Conservation (phyloP, 495 filamentous ascomycete species). For the Daldinia decipiens region DNA sequence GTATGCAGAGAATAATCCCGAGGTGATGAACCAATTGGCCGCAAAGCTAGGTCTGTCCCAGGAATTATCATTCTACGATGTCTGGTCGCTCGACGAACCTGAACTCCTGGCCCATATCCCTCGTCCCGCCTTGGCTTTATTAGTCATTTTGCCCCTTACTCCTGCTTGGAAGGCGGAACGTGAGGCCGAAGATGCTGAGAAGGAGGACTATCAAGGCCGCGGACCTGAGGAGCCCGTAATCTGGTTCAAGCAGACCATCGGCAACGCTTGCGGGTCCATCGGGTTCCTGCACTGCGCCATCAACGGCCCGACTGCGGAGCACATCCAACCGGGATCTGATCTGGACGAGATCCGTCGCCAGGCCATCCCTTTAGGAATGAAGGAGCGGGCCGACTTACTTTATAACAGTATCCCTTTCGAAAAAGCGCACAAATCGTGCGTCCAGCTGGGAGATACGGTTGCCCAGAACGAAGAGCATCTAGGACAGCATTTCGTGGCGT, state of each 20-base stretch:
- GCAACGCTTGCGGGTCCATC: constrained; percentile 80
- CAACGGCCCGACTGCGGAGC: constrained; percentile 55
- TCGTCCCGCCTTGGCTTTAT: constrained; percentile 75
- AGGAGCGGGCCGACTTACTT: constrained; percentile 72
- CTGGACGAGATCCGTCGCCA: constrained; percentile 55
- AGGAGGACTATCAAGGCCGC: constrained; percentile 37
- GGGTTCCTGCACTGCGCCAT: constrained; percentile 71
- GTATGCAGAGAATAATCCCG: constrained; percentile 67
- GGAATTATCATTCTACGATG: constrained; percentile 78
- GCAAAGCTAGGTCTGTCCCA: constrained; percentile 74
- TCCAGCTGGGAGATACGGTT: constrained; percentile 70
- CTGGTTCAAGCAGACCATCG: constrained; percentile 88
- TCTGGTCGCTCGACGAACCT: constrained; percentile 79
- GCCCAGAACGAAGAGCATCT: constrained; percentile 58
- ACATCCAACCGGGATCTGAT: constrained; percentile 57
- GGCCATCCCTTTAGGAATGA: constrained; percentile 59
- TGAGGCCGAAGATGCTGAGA: constrained; percentile 64
- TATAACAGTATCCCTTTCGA: constrained; percentile 77
- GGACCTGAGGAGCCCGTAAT: constrained; percentile 58
- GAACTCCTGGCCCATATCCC: constrained; percentile 77
- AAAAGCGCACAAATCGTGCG: constrained; percentile 73
- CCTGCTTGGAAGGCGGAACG: constrained; percentile 68
- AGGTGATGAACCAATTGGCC: constrained; percentile 79
- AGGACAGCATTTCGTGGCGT: constrained; percentile 79
- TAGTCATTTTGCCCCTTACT: constrained; percentile 79